Evolutionary conservation across 2,329 filamentous ascomycete genomes (phyloP).

Genomic region (Colletotrichum sansevieriae): DNA sequence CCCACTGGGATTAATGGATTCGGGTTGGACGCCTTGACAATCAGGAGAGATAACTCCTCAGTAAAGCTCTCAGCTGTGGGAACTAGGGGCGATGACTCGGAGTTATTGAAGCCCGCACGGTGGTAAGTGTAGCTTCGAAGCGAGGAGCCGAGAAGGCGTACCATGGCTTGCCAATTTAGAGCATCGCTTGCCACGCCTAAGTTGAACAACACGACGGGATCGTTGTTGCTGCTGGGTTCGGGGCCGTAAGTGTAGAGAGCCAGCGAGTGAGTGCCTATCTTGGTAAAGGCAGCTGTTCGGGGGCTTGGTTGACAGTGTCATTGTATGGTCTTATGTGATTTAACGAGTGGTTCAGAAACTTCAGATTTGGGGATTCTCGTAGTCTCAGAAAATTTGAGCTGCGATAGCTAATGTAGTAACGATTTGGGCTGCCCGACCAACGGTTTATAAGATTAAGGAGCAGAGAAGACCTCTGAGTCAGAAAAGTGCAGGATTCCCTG

Average conservation of each 20-base stretch:
- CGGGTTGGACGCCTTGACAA: not conserved
- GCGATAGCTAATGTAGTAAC: no score
- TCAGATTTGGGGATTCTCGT: no score
- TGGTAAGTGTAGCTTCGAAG: slow-evolving; percentile 31
- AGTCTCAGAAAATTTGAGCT: no score
- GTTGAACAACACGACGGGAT: slow-evolving; percentile 17
- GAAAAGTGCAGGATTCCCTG: no score
- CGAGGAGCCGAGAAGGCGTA: slow-evolving; percentile 1
- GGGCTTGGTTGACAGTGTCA: not conserved
- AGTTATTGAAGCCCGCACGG: slow-evolving; percentile 28
- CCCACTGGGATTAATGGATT: slow-evolving; percentile 19
- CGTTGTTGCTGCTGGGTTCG: not conserved
- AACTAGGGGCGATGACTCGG: not conserved
- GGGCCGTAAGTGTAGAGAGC: slow-evolving; percentile 24
- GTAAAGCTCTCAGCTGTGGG: slow-evolving; percentile 22
- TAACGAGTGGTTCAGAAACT: no score
- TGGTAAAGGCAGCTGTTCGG: slow-evolving; percentile 24
- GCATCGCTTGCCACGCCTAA: slow-evolving; percentile 30
- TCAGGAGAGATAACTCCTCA: no score
- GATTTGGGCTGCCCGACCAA: no score
- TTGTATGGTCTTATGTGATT: not conserved
- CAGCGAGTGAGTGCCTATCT: slow-evolving; percentile 29
- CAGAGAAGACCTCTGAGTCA: no score
- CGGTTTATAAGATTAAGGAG: no score
- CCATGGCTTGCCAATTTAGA: slow-evolving; percentile 29